These are phyloP conservation scores for Colletotrichum liriopes DNA, from an alignment of 2,329 filamentous ascomycete species.

Conservation along the genomic window DNA sequence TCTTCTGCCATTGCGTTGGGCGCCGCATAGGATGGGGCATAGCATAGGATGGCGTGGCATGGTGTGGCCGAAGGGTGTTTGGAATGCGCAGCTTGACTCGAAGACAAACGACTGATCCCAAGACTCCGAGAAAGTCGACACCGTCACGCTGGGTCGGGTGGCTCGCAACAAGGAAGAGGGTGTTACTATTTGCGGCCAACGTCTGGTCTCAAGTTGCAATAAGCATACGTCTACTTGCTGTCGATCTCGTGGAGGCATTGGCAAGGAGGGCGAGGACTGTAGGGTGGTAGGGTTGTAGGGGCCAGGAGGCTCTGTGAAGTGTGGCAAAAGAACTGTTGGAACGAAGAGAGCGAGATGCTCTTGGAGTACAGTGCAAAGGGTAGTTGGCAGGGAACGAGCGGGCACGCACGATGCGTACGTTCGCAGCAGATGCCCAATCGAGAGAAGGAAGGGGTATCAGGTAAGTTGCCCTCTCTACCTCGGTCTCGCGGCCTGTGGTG, in stretches of 20 bases:
- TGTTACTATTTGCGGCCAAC: constrained; percentile 40
- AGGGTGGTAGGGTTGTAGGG: background rate
- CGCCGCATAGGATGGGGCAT: constrained; percentile 26
- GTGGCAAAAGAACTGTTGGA: constrained; percentile 5
- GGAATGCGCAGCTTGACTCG: constrained; percentile 32
- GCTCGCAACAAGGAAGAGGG: constrained; percentile 35
- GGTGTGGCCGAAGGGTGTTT: constrained; percentile 14
- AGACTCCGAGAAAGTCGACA: constrained; percentile 32
- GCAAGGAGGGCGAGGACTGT: constrained; percentile 16
- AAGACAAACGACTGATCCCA: constrained; percentile 24
- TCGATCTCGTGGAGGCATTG: constrained; percentile 33
- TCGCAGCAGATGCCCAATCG: constrained; percentile 34
- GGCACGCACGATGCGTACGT: constrained; percentile 29
- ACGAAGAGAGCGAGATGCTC: constrained; percentile 20
- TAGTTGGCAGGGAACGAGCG: constrained; percentile 18
- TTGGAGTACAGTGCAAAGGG: background rate
- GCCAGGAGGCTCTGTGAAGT: background rate
- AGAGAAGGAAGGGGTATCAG: constrained; percentile 25
- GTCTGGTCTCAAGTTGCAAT: constrained; percentile 36
- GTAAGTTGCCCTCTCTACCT: constrained; percentile 23
- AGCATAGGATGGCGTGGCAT: constrained; percentile 18
- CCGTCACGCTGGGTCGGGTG: constrained; percentile 36
- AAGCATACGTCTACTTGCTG: constrained; percentile 39
- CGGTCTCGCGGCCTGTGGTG: constrained; percentile 10
- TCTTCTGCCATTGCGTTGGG: constrained; percentile 1